These are phyloP conservation scores for Lentinula aciculospora DNA, from an alignment of 768 basidiomycete species.

Conservation along the genomic window DNA sequence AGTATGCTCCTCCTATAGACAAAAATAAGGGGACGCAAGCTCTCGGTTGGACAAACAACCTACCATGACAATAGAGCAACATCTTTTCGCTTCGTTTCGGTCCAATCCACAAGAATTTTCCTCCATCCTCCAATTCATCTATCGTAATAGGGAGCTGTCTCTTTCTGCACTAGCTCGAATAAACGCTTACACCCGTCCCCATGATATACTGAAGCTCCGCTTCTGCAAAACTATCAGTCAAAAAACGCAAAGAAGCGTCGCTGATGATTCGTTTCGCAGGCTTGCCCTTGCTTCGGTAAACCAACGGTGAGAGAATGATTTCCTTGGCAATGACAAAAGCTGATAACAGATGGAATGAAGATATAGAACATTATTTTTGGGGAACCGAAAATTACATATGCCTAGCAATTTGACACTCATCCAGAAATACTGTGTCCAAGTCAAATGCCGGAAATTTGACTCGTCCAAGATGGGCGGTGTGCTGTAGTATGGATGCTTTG, in stretches of 20 bases:
- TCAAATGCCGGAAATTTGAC: too few species aligned
- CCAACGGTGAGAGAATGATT: constrained; percentile 1
- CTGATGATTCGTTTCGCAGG: neutral
- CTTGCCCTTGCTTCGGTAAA: neutral
- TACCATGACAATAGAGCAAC: constrained; percentile 27
- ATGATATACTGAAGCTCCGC: neutral
- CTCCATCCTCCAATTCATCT: constrained; percentile 23
- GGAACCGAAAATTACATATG: neutral
- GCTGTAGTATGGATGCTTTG: too few species aligned
- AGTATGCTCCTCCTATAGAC: constrained; percentile 9
- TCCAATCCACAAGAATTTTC: constrained; percentile 27
- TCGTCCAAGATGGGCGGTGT: too few species aligned
- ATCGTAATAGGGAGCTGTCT: constrained; percentile 11
- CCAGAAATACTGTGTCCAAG: neutral
- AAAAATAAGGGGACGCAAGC: too few species aligned
- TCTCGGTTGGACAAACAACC: neutral
- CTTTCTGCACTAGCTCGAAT: constrained; percentile 15
- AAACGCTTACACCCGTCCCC: constrained; percentile 8
- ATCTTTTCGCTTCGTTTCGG: constrained; percentile 24
- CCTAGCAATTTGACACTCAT: neutral
- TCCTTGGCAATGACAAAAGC: neutral
- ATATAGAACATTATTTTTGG: neutral
- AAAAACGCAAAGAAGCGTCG: neutral
- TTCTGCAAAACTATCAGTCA: neutral
- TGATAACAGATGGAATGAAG: too few species aligned